Conservation (phyloP, 2,329 filamentous ascomycete genomes). For the Chrysoporthe cubensis region DNA sequence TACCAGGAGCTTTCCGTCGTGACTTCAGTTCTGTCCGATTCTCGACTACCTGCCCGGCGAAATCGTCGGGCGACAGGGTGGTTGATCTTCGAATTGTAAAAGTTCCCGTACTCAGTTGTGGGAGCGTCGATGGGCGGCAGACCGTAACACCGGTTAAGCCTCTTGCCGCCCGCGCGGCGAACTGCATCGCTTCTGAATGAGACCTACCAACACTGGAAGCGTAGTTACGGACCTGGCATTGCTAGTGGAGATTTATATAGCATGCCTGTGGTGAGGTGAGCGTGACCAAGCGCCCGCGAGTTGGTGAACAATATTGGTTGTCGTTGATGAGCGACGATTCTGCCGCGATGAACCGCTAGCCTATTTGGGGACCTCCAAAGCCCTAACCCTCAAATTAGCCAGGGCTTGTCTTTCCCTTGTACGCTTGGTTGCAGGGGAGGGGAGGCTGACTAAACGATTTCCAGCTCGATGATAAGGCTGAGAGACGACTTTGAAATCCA, state of each 20-base stretch:
- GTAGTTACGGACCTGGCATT: neutral
- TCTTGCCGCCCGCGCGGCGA: neutral
- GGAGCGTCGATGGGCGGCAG: neutral
- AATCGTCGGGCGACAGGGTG: neutral
- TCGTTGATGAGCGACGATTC: no score
- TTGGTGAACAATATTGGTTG: neutral
- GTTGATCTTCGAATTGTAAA: neutral
- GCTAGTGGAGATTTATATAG: neutral
- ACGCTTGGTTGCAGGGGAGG: no score
- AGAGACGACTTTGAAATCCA: no score
- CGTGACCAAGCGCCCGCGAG: neutral
- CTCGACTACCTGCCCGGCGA: neutral
- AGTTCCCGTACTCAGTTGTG: neutral
- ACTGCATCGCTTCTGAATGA: neutral
- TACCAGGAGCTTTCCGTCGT: neutral
- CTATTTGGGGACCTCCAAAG: neutral
- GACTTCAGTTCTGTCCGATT: neutral
- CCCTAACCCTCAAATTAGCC: neutral
- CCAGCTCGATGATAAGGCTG: no score
- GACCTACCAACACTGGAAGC: neutral
- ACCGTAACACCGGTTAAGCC: neutral
- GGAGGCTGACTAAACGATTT: no score
- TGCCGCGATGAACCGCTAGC: neutral
- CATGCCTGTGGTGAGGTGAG: neutral
- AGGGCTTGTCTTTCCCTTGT: no score